Percentiles rank a stretch among this genome's conserved stretches.
Conservation (phyloP, 139 green algal species). For the Micromonas pusilla region DNA sequence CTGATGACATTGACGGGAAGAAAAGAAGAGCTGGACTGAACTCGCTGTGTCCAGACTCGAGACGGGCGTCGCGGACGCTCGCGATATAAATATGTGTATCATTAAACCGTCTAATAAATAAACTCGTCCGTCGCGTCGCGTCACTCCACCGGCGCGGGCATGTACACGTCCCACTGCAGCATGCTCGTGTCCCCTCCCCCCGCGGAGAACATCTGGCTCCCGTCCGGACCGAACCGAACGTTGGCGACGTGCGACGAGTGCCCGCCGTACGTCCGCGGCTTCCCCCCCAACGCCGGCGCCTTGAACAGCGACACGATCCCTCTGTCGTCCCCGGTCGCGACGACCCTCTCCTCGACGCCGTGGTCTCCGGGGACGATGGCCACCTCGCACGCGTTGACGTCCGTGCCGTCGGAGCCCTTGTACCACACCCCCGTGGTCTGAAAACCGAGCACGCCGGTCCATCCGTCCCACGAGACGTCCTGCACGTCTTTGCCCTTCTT, state of each 20-base stretch:
- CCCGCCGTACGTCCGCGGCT: background rate
- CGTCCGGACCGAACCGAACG: background rate
- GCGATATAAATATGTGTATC: too few species aligned
- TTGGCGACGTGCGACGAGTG: constrained; percentile 2
- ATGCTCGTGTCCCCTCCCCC: background rate
- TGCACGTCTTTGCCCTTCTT: background rate
- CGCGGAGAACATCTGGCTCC: background rate
- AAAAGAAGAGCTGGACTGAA: too few species aligned
- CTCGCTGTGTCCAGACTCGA: too few species aligned
- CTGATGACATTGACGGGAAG: background rate
- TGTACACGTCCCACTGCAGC: background rate
- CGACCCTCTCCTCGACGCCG: background rate
- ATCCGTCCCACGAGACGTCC: constrained; percentile 20
- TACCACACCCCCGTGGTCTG: constrained; percentile 22
- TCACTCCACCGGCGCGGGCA: too few species aligned
- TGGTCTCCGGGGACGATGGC: background rate
- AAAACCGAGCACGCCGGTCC: constrained; percentile 17
- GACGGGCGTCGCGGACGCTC: too few species aligned
- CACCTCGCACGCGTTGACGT: constrained; percentile 19
- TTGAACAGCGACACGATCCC: constrained; percentile 12
- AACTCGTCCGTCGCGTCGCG: too few species aligned
- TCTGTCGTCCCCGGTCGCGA: constrained; percentile 17
- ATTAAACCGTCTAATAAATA: too few species aligned
- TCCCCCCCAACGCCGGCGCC: background rate
- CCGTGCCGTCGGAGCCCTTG: constrained; percentile 1